These are phyloP conservation scores for Termitomyces eurrhizus DNA, from an alignment of 768 basidiomycete species.

Conservation along the genomic window DNA sequence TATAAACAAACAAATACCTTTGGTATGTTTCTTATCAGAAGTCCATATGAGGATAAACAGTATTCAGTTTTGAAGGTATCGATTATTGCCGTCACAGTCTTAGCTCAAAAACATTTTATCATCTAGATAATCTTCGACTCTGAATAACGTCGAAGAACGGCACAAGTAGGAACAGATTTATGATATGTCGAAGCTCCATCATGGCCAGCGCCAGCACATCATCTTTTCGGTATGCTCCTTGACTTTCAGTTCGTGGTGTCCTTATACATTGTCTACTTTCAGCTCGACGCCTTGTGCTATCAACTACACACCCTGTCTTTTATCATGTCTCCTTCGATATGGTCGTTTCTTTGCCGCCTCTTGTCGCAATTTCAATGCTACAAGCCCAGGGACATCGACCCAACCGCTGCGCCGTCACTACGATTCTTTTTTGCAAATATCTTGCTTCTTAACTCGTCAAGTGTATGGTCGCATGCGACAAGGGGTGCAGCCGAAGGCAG, in stretches of 20 bases:
- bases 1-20: background rate
- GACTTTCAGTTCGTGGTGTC: constrained; percentile 1
- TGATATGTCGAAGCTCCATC: constrained; percentile 58
- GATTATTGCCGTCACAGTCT: background rate
- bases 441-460: constrained; percentile 52
- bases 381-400: constrained; percentile 63
- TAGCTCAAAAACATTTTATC: background rate
- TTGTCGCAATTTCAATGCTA: constrained; percentile 62
- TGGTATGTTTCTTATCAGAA: background rate
- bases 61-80: background rate
- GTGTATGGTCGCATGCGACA: constrained; percentile 58
- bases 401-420: constrained; percentile 47
- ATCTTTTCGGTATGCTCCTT: constrained; percentile 48
- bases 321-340: constrained; percentile 68
- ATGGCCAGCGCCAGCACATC: constrained; percentile 70
- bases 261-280: constrained; percentile 8
- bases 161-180: constrained; percentile 19
- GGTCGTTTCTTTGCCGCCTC: constrained; percentile 50
- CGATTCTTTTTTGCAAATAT: constrained; percentile 64
- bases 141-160: background rate
- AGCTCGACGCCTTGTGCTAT: constrained; percentile 72
- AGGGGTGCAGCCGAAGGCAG: constrained; percentile 53
- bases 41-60: constrained; percentile 15
- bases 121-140: background rate
- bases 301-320: constrained; percentile 75